phyloP scores from a whole-genome alignment of 2,329 filamentous ascomycete species.

The Cladosporium sp. region DNA sequence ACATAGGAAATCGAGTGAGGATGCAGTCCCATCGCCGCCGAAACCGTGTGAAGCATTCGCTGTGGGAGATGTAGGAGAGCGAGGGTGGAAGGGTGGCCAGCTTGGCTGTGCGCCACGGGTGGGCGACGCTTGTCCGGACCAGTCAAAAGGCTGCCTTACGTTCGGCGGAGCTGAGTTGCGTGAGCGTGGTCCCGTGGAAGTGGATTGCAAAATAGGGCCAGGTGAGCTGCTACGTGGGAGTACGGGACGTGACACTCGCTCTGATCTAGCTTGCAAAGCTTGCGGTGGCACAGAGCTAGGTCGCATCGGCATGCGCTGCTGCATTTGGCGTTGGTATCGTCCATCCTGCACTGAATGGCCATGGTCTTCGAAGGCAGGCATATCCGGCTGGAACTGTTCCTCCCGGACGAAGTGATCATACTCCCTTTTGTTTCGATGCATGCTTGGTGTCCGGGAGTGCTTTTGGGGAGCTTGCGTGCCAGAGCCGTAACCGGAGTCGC shows the following conservation, averaged over 20 bases:
- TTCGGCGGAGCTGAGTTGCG: background rate
- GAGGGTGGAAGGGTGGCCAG: background rate
- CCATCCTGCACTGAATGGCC: background rate
- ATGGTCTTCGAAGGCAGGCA: background rate
- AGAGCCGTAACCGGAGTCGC: conserved; percentile 30
- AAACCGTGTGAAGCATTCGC: background rate
- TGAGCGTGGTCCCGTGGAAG: background rate
- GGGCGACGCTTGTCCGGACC: background rate
- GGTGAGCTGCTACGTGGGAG: background rate
- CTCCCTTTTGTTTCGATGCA: conserved; percentile 15
- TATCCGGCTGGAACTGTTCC: conserved; percentile 14
- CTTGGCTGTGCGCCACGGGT: background rate
- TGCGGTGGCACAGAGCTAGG: background rate
- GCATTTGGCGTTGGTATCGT: conserved; percentile 12
- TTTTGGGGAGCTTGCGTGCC: conserved; percentile 15
- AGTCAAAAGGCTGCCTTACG: background rate
- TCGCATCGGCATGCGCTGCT: conserved; percentile 1
- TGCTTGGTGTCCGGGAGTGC: conserved; percentile 24
- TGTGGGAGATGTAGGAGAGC: background rate
- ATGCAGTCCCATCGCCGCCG: conserved; percentile 11
- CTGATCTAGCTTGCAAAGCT: conserved; percentile 3
- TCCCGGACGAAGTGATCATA: background rate
- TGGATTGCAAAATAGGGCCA: background rate
- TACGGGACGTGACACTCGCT: background rate
- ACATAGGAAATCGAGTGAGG: conserved; percentile 42